Evolutionary conservation across 2,329 filamentous ascomycete species (phyloP).

Genomic region (Aspergillus versicolor): DNA sequence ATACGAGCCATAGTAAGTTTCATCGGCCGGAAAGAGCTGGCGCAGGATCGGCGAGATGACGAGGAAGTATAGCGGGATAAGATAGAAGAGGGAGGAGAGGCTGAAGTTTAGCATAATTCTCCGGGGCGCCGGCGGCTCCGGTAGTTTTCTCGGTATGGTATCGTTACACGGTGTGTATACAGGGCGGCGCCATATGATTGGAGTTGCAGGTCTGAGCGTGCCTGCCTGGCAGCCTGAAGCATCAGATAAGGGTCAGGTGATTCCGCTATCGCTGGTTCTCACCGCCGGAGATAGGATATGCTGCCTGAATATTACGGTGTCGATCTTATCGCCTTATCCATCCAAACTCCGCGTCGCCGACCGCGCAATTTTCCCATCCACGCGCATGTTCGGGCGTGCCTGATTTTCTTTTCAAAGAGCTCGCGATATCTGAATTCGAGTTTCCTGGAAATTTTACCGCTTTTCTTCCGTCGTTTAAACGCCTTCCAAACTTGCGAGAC

Average conservation of each 20-base stretch:
- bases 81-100: conserved; percentile 35
- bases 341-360: conserved; percentile 15
- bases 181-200: too few relatives aligned
- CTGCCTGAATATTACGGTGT: neutral
- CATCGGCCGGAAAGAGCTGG: conserved; percentile 23
- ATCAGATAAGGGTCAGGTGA: neutral
- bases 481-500: neutral
- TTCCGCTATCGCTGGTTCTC: neutral
- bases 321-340: conserved; percentile 5
- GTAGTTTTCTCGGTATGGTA: neutral
- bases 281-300: neutral
- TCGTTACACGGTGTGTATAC: neutral
- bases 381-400: conserved; percentile 1
- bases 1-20: conserved; percentile 11
- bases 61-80: conserved; percentile 39
- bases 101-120: conserved; percentile 15
- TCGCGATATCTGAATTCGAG: neutral
- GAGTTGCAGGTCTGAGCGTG: neutral
- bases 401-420: neutral
- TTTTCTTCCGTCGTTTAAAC: neutral
- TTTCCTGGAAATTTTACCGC: neutral
- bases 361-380: conserved; percentile 8
- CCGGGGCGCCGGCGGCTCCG: too few relatives aligned
- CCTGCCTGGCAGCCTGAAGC: neutral
- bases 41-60: conserved; percentile 33